phyloP scores from a whole-genome alignment of 1,284 basidiomycete genomes.

The Pyrrhoderma lamaoense region DNA sequence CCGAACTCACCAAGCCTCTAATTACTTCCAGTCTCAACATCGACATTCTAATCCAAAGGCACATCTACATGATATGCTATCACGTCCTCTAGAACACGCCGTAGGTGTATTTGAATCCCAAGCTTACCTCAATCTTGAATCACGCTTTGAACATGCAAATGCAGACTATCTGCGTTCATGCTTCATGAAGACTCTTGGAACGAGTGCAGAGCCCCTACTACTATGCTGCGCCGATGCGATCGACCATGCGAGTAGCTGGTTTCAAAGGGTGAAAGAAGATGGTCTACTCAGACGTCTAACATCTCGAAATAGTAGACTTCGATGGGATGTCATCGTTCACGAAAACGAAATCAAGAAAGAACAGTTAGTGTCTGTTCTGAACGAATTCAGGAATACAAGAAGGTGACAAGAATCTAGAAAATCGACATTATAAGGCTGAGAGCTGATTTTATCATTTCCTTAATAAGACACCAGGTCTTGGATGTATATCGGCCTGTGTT shows the following conservation, averaged over 20 bases:
- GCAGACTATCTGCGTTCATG: slow-evolving; percentile 44
- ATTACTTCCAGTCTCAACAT: background rate
- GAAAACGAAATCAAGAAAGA: background rate
- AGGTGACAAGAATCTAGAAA: background rate
- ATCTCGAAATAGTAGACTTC: background rate
- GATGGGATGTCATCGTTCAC: background rate
- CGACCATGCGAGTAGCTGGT: slow-evolving; percentile 44
- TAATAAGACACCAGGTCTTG: background rate
- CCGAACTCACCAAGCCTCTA: background rate
- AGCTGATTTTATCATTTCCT: background rate
- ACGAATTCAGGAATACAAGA: background rate
- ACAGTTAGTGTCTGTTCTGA: background rate
- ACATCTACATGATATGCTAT: no score
- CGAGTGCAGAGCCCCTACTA: slow-evolving; percentile 53
- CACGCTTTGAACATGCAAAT: slow-evolving; percentile 44
- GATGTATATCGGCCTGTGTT: background rate
- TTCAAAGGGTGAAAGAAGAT: slow-evolving; percentile 36
- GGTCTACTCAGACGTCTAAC: slow-evolving; percentile 20
- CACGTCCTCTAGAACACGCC: slow-evolving; percentile 37
- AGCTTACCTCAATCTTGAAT: slow-evolving; percentile 72
- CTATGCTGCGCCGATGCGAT: slow-evolving; percentile 40
- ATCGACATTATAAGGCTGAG: background rate
- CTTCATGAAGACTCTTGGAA: slow-evolving; percentile 46
- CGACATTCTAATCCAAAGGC: background rate
- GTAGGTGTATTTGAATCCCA: slow-evolving; percentile 82